phyloP scores from a whole-genome alignment of 345 rosid genomes.

The Eucalyptus tenuipes region DNA sequence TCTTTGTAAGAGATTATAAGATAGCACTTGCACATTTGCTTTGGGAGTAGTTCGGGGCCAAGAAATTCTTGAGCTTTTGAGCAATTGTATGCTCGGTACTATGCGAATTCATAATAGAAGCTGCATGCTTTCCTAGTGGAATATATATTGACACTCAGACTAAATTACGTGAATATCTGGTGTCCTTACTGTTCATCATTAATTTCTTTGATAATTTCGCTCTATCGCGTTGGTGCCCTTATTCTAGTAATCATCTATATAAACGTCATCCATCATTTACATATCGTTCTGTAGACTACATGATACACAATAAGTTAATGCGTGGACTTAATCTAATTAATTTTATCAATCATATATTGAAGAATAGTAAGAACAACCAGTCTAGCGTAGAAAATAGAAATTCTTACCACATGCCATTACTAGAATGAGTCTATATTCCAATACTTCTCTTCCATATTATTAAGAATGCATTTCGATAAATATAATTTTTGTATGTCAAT shows the following conservation, averaged over 20 bases:
- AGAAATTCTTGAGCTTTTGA: not conserved
- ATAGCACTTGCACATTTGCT: not conserved
- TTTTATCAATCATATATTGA: not conserved
- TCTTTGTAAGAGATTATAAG: not conserved
- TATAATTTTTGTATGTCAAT: too few relatives aligned
- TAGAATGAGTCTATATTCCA: not conserved
- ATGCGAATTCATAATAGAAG: not conserved
- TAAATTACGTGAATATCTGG: too few relatives aligned
- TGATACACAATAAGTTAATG: not conserved
- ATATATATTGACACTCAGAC: not conserved
- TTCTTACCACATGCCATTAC: not conserved
- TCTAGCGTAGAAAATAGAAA: not conserved
- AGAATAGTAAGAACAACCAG: not conserved
- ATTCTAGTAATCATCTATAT: not conserved
- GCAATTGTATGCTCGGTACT: not conserved
- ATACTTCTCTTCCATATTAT: not conserved
- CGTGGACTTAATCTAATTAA: not conserved
- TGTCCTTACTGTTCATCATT: too few relatives aligned
- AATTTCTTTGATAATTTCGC: too few relatives aligned
- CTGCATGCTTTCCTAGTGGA: not conserved
- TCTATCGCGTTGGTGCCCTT: not conserved
- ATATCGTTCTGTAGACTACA: too few relatives aligned
- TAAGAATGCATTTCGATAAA: too few relatives aligned
- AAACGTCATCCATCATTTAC: too few relatives aligned
- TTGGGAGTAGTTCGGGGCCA: too few relatives aligned